A percentile compares a stretch with the other conserved stretches of the same genome.
Conservation (phyloP, 495 filamentous ascomycete species). For the Acidomyces sp. region DNA sequence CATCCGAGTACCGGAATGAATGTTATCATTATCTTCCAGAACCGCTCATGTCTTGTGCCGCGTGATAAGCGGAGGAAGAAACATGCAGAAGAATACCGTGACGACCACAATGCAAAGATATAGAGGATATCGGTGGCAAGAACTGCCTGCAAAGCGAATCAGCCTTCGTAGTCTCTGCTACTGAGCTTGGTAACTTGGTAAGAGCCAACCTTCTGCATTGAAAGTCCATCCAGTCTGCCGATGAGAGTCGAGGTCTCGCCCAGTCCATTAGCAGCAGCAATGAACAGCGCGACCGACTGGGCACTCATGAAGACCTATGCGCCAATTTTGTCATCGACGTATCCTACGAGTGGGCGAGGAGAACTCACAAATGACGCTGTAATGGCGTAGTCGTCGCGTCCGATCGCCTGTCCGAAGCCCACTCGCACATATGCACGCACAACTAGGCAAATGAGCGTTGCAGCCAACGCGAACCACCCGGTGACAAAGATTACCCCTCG, state of each 20-base stretch:
- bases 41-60: neutral
- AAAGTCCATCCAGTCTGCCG: too few relatives aligned
- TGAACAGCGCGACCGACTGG: neutral
- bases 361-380: neutral
- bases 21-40: neutral
- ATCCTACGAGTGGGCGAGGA: too few relatives aligned
- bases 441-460: neutral
- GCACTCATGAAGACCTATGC: constrained; percentile 1
- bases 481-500: constrained; percentile 1
- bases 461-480: neutral
- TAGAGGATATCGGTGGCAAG: constrained; percentile 1
- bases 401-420: neutral
- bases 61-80: constrained; percentile 3
- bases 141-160: neutral
- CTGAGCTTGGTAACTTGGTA: too few relatives aligned
- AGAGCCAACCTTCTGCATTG: too few relatives aligned
- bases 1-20: neutral
- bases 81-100: neutral
- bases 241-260: too few relatives aligned
- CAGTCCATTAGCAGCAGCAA: neutral
- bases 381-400: neutral
- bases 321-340: neutral
- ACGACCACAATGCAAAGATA: constrained; percentile 1
- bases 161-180: too few relatives aligned
- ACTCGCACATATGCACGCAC: constrained; percentile 1